Conservation (phyloP, 306 rosid species). For the Rubus idaeus region DNA sequence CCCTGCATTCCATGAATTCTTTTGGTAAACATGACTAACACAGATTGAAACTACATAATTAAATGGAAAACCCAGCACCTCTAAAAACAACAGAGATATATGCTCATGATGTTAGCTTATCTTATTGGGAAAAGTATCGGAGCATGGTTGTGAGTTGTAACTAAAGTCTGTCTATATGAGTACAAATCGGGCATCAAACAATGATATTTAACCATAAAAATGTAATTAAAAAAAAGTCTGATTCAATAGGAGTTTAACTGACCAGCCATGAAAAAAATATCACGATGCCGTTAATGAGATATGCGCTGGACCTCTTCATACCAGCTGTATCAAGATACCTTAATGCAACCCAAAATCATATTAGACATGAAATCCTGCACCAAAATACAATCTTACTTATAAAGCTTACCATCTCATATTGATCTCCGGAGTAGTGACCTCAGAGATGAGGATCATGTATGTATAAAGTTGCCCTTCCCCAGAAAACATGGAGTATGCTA, state of each 20-base stretch:
- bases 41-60: not conserved
- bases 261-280: conserved; percentile 59
- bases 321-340: conserved; percentile 60
- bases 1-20: conserved; percentile 30
- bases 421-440: conserved; percentile 53
- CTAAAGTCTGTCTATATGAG: not conserved
- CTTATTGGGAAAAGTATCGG: not conserved
- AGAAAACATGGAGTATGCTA: conserved; percentile 46
- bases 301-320: conserved; percentile 48
- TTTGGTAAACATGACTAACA: conserved; percentile 22
- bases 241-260: conserved; percentile 26
- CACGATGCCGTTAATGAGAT: conserved; percentile 47
- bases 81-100: not conserved
- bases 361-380: not conserved
- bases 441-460: conserved; percentile 56
- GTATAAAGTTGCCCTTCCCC: conserved; percentile 62
- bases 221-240: not conserved
- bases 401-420: conserved; percentile 51
- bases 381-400: not conserved
- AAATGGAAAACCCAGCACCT: not conserved
- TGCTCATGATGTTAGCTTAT: not conserved
- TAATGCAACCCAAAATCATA: conserved; percentile 21
- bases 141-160: not conserved
- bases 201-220: not conserved
- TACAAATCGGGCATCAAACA: conserved; percentile 3